Evolutionary conservation across 2,329 filamentous ascomycete genomes (phyloP), one percentile per base, ranked within the genome.

Genomic region (Amauroascus verrucosus): DNA sequence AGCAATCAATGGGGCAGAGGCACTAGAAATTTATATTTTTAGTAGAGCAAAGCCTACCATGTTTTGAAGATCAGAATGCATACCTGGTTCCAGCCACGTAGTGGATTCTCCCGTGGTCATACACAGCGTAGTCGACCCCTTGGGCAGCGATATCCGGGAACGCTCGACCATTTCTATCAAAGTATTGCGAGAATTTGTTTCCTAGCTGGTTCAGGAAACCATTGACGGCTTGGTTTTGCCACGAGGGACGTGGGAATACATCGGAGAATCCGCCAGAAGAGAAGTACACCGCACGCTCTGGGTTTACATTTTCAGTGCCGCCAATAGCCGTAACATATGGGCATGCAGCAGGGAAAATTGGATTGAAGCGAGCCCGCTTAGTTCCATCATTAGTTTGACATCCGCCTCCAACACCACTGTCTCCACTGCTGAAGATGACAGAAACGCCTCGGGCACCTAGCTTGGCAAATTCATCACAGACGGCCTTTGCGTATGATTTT

Each of bases 391-490:
- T 82, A 43, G 72, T 74, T 53, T 74, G 65, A 63, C 79, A 81
- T 6, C 69, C 70, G 11, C 71, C 69, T 13, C 81, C 81, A 4
- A 80, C 72, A n/a, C 81, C 82, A 20, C 69, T 66, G 59, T 88
- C 83, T 4, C 85, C 85, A 8, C 77, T 78, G 14, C 78, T 75
- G 58, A 82, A 80, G 52, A 88, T 71, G n/a, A 87, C 72, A 0
- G 81, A 80, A 18, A 86, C 78, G 30, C 84, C 84, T 9, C 84
- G 78, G 1, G 79, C 75, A 20, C 81, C 82, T 4, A 88, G 76
- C 56, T 84, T 79, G 4, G 77, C 80, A 56, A 84, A 81, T 40
- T 81, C 70, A 30, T 75, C 75, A 67, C 85, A 86, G 18, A 80
- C 76, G 53, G 78, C 73, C 60, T 77, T 72, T 6, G 80, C 77